phyloP scores from a whole-genome alignment of 1,284 basidiomycete genomes.

The Abortiporus biennis region DNA sequence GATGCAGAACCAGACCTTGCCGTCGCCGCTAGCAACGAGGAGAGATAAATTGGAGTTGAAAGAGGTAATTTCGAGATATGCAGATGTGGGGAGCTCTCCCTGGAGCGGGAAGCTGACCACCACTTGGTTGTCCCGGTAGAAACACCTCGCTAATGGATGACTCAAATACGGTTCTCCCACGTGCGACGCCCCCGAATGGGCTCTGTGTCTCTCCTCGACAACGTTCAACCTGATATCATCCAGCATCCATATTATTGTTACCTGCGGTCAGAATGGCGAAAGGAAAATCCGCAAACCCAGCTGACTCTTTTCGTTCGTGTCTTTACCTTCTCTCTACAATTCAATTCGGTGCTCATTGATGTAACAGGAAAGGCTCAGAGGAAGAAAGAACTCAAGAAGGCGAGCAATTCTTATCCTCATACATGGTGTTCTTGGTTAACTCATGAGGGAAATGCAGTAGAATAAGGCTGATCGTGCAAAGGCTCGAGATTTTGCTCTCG shows the following conservation, averaged over 20 bases:
- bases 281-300: conserved; percentile 77
- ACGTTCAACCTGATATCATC: neutral
- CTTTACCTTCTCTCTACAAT: neutral
- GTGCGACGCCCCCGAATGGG: conserved; percentile 20
- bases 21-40: conserved; percentile 6
- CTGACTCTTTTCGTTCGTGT: conserved; percentile 72
- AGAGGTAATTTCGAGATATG: conserved; percentile 1
- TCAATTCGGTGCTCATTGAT: conserved; percentile 8
- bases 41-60: neutral
- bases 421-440: conserved; percentile 3
- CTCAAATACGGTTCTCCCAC: conserved; percentile 22
- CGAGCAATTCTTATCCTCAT: conserved; percentile 25
- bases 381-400: conserved; percentile 90
- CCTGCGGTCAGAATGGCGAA: conserved; percentile 57
- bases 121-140: conserved; percentile 13
- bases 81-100: conserved; percentile 18
- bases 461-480: conserved; percentile 81
- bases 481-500: conserved; percentile 72
- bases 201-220: neutral
- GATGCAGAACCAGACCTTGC: conserved; percentile 5
- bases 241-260: neutral
- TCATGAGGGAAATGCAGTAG: conserved; percentile 47
- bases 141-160: conserved; percentile 15
- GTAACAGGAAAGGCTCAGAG: conserved; percentile 76
- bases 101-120: conserved; percentile 19